A percentile compares a stretch with the other conserved stretches of the same genome.
Evolutionary conservation across 2,329 filamentous ascomycete species (phyloP).

Genomic region (Paracoccidioides brasiliensis): DNA sequence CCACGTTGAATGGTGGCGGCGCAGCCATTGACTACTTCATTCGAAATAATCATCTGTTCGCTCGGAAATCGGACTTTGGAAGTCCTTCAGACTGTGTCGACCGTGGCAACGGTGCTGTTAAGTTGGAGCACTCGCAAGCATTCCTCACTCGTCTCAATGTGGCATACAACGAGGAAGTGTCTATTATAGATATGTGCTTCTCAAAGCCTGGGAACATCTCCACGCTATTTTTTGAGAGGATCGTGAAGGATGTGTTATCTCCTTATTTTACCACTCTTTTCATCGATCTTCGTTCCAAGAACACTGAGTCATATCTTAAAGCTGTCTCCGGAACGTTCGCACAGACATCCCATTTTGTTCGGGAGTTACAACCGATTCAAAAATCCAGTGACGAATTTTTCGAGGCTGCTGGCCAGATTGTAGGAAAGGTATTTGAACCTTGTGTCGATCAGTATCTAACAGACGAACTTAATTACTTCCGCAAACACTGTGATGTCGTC

Average conservation of each 20-base stretch:
- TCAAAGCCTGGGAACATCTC: slow-evolving; percentile 57
- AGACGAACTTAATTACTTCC: slow-evolving; percentile 82
- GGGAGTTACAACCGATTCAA: slow-evolving; percentile 54
- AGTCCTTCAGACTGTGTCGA: slow-evolving; percentile 74
- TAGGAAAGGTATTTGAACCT: slow-evolving; percentile 68
- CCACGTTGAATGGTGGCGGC: slow-evolving; percentile 65
- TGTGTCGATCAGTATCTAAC: slow-evolving; percentile 89
- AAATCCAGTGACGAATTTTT: slow-evolving; percentile 46
- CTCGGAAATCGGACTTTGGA: slow-evolving; percentile 55
- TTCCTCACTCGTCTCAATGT: slow-evolving; percentile 67
- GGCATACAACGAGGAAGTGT: slow-evolving; percentile 71
- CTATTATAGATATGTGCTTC: slow-evolving; percentile 72
- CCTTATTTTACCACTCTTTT: slow-evolving; percentile 79
- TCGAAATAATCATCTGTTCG: slow-evolving; percentile 74
- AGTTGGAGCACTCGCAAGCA: slow-evolving; percentile 62
- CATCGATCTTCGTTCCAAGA: slow-evolving; percentile 69
- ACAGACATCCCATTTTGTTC: slow-evolving; percentile 66
- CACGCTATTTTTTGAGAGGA: slow-evolving; percentile 64
- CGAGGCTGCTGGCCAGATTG: slow-evolving; percentile 52
- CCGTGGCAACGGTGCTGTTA: slow-evolving; percentile 51
- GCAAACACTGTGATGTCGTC: slow-evolving; percentile 58
- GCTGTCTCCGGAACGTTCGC: slow-evolving; percentile 80
- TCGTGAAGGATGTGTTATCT: slow-evolving; percentile 67
- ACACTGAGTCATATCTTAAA: slow-evolving; percentile 65
- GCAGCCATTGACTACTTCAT: slow-evolving; percentile 75